A percentile compares a stretch with the other conserved stretches of the same genome.
These are phyloP conservation scores for Tricholomella constricta DNA, from an alignment of 768 basidiomycete species.

Conservation along the genomic window DNA sequence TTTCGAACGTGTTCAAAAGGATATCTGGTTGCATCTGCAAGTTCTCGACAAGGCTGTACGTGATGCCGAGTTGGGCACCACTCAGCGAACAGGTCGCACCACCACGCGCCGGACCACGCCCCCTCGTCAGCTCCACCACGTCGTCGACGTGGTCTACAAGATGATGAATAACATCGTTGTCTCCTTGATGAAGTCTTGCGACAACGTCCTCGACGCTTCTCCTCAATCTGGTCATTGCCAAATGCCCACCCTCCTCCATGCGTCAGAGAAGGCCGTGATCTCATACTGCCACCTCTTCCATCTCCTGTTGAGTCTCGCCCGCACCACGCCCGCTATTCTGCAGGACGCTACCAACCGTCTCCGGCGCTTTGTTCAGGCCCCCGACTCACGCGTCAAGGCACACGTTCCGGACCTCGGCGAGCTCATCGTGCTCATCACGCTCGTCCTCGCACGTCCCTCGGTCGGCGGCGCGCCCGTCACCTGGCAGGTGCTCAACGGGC, in stretches of 20 bases:
- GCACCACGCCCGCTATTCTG: slow-evolving; percentile 31
- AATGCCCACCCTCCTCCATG: slow-evolving; percentile 30
- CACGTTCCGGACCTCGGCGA: slow-evolving; percentile 44
- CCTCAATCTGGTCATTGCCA: not conserved
- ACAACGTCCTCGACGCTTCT: slow-evolving; percentile 30
- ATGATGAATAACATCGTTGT: slow-evolving; percentile 53
- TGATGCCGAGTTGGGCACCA: slow-evolving; percentile 23
- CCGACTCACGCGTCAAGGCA: slow-evolving; percentile 29
- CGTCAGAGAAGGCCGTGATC: slow-evolving; percentile 47
- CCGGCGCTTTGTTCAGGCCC: slow-evolving; percentile 30
- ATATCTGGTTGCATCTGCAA: slow-evolving; percentile 37
- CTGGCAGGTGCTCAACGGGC: slow-evolving; percentile 30
- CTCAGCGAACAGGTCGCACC: slow-evolving; percentile 1
- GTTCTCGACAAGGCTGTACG: slow-evolving; percentile 32
- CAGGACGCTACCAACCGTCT: slow-evolving; percentile 33
- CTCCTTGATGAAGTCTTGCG: slow-evolving; percentile 45
- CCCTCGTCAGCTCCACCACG: slow-evolving; percentile 26
- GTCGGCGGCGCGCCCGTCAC: slow-evolving; percentile 33
- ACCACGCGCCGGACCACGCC: slow-evolving; percentile 15
- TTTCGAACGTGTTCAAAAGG: slow-evolving; percentile 31
- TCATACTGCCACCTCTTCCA: slow-evolving; percentile 49
- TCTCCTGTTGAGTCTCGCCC: slow-evolving; percentile 38
- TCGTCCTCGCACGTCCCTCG: too few relatives aligned
- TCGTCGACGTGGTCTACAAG: slow-evolving; percentile 38
- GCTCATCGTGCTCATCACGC: slow-evolving; percentile 40